Base-by-base conservation (phyloP, 139 green algal genomes). In the Pseudopediastrum boryanum region DNA sequence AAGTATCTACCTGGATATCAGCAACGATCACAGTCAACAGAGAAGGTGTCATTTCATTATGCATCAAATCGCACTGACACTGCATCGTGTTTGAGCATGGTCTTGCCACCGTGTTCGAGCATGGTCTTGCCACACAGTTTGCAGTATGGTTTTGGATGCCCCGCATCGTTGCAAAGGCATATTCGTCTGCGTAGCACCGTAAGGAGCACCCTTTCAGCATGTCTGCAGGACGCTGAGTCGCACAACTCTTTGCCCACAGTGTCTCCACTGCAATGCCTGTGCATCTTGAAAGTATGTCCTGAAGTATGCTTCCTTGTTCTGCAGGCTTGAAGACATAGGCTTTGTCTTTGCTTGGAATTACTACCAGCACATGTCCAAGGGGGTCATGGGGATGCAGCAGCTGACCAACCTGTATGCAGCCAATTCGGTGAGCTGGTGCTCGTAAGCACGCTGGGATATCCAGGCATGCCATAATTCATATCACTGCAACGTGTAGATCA, bases 281-380 rank as follows among this genome's bases (percentile, higher is more conserved):
- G 8, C 21, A 10, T 27, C 13, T 5, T 66, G 58, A 12, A 31
- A 25, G 13, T 25, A 1, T 27, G 58, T 27, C 58, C 12, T 27
- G 27, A 66, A 66, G 19, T 25, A 6, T 27, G 25, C 10, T 39
- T 19, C 13, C 69, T 16, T 66, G 9, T 58, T 78, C 27, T 44
- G 46, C 71, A 89, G 87, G 85, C 81, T 93, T 67, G 89, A 93
- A 46, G 89, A 93, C 75, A 87, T 93, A 59, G 83, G 85, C 23
- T 66, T 89, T 23, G 76, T 89, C 46, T 93, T 93, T 77, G 85
- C 85, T 13, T 85, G 61, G 66, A 90, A 88, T 51, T 93, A 89
- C 82, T 93, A 92, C 78, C 80, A 71, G n/a, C 51, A 87, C 69
- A 64, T 92, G 39, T 86, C 84, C 16, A 71, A 78, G 25, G 86